These are phyloP conservation scores for Fusarium sublunatum DNA, from an alignment of 2,329 filamentous ascomycete species.

Conservation along the genomic window DNA sequence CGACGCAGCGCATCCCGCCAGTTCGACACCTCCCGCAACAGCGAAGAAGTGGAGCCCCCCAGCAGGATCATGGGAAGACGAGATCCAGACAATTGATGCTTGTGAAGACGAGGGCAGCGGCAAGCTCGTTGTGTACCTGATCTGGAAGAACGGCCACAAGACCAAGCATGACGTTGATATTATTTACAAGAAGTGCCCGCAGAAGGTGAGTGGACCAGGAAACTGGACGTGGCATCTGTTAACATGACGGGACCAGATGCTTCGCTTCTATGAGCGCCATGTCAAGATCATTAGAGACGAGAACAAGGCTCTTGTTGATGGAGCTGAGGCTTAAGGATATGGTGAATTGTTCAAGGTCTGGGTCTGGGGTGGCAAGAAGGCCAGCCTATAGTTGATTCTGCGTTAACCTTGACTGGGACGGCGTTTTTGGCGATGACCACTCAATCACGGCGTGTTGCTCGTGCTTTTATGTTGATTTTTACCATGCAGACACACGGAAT, in stretches of 20 bases:
- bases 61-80: conserved; percentile 79
- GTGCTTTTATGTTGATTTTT: conserved; percentile 12
- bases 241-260: conserved; percentile 59
- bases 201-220: conserved; percentile 67
- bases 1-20: conserved; percentile 62
- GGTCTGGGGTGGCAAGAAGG: background rate
- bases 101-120: conserved; percentile 72
- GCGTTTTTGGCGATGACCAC: conserved; percentile 26
- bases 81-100: conserved; percentile 76
- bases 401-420: background rate
- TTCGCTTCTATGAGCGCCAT: conserved; percentile 69
- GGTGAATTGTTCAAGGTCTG: background rate
- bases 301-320: conserved; percentile 39
- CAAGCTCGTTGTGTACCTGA: conserved; percentile 74
- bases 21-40: conserved; percentile 61
- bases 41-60: conserved; percentile 72
- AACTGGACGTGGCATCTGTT: background rate
- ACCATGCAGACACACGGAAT: conserved; percentile 1
- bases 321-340: conserved; percentile 16
- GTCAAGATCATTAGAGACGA: conserved; percentile 63
- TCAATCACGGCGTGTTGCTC: conserved; percentile 6
- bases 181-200: conserved; percentile 80
- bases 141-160: conserved; percentile 79
- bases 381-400: background rate
- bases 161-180: conserved; percentile 76